Percentiles rank a stretch among this genome's conserved stretches.
phyloP scores from a whole-genome alignment of 140 eudicot species.

The Stevia rebaudiana region DNA sequence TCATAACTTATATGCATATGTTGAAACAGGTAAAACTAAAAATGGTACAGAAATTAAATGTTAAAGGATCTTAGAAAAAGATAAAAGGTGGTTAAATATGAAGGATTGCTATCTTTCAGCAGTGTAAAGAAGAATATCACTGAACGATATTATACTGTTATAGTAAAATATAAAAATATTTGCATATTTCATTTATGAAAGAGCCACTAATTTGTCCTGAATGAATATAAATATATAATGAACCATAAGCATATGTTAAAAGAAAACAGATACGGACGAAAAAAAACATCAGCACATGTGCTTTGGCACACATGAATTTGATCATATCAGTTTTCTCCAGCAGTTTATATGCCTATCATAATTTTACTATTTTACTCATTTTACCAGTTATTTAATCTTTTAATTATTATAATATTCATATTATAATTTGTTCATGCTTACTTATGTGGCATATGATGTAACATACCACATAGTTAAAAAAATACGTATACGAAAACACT shows the following conservation, averaged over 20 bases:
- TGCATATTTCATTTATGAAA: too few species aligned
- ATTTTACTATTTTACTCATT: too few species aligned
- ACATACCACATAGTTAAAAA: conserved; percentile 6
- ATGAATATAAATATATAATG: too few species aligned
- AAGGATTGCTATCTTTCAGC: background rate
- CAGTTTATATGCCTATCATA: too few species aligned
- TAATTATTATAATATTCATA: too few species aligned
- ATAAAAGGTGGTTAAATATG: background rate
- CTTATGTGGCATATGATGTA: conserved; percentile 1
- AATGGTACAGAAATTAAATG: background rate
- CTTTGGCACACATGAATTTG: background rate
- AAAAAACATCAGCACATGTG: background rate
- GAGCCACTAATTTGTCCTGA: too few species aligned
- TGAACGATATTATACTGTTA: background rate
- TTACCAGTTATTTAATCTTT: too few species aligned
- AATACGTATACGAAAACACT: conserved; percentile 30
- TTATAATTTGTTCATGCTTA: too few species aligned
- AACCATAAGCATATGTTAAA: too few species aligned
- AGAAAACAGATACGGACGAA: too few species aligned
- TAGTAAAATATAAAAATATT: too few species aligned
- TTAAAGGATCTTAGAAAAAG: background rate
- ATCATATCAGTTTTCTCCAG: background rate
- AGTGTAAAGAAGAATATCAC: background rate
- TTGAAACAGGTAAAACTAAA: background rate
- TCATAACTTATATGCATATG: background rate